These are phyloP conservation scores for Globisporangium canariense DNA, from an alignment of 352 stramenopile species.

Conservation along the genomic window DNA sequence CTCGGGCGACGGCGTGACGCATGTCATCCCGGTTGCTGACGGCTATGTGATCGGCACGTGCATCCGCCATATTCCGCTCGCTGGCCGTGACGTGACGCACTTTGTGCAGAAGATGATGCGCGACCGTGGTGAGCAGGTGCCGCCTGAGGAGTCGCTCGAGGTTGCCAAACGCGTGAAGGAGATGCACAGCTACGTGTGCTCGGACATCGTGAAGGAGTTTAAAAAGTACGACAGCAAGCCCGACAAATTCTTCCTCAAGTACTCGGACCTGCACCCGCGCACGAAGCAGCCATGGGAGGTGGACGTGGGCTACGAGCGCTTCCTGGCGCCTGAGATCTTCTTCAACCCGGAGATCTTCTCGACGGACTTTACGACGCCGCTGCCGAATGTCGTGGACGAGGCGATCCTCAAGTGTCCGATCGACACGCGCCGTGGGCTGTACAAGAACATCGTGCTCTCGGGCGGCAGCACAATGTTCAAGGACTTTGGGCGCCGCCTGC, in stretches of 20 bases:
- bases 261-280: slow-evolving; percentile 70
- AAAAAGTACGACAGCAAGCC: slow-evolving; percentile 94
- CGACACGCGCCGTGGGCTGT: slow-evolving; percentile 91
- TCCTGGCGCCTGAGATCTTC: slow-evolving; percentile 95
- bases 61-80: slow-evolving; percentile 94
- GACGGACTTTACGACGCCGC: slow-evolving; percentile 89
- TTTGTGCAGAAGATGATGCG: slow-evolving; percentile 94
- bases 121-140: slow-evolving; percentile 89
- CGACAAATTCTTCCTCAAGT: slow-evolving; percentile 90
- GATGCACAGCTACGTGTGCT: slow-evolving; percentile 94
- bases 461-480: slow-evolving; percentile 97
- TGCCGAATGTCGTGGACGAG: slow-evolving; percentile 94
- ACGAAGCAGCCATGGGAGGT: slow-evolving; percentile 86
- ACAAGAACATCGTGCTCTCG: slow-evolving; percentile 96
- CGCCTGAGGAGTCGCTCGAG: slow-evolving; percentile 90
- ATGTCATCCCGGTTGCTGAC: slow-evolving; percentile 93
- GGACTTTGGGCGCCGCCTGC: slow-evolving; percentile 92
- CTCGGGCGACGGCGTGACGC: slow-evolving; percentile 92
- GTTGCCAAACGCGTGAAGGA: slow-evolving; percentile 93
- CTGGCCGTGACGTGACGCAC: slow-evolving; percentile 92
- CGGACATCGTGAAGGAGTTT: slow-evolving; percentile 94
- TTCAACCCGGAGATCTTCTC: slow-evolving; percentile 97
- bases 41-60: slow-evolving; percentile 95
- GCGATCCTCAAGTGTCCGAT: slow-evolving; percentile 95
- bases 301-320: slow-evolving; percentile 93